Conservation (phyloP, 129 eudicot species). For the Oenanthe sinensis region DNA sequence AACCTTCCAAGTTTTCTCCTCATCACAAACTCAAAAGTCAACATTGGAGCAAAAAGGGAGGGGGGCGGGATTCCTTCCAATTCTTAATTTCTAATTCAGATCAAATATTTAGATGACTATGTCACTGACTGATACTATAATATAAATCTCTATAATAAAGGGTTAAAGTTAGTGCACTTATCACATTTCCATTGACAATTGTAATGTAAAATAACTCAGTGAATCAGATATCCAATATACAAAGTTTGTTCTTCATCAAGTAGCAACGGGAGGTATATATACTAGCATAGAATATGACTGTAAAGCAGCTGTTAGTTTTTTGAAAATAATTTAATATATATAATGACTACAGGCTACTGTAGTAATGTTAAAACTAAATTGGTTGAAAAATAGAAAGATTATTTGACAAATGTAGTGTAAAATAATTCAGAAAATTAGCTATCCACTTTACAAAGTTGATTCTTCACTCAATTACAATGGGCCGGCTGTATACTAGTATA, state of each 20-base stretch:
- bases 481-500: too few species aligned
- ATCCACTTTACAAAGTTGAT: too few species aligned
- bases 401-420: too few species aligned
- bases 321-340: background rate
- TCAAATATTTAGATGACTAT: background rate
- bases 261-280: background rate
- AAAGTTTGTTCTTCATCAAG: background rate
- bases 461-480: too few species aligned
- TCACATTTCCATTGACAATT: background rate
- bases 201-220: background rate
- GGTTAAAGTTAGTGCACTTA: background rate
- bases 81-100: background rate
- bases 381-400: background rate
- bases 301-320: background rate
- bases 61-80: background rate
- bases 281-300: background rate
- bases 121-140: background rate
- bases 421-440: too few species aligned
- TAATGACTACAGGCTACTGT: background rate
- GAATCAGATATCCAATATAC: background rate
- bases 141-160: background rate
- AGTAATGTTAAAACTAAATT: background rate
- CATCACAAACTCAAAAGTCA: background rate
- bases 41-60: background rate
- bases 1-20: background rate